A percentile compares a stretch with the other conserved stretches of the same genome.
These are phyloP conservation scores for Brassica rapa DNA, from an alignment of 345 rosid genomes.

Conservation along the genomic window DNA sequence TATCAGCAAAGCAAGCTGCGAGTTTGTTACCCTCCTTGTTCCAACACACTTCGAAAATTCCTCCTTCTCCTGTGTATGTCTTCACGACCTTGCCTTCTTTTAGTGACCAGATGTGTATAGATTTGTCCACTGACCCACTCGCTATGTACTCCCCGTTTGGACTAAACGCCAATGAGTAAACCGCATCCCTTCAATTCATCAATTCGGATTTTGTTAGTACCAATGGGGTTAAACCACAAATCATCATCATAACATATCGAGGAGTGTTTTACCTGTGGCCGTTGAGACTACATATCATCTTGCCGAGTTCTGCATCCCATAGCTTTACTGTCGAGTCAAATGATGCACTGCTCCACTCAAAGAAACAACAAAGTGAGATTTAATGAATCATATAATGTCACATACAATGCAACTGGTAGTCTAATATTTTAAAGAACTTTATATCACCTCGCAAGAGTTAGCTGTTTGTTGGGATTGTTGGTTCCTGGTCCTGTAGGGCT, in stretches of 20 bases:
- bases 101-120: slow-evolving; percentile 89
- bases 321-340: slow-evolving; percentile 96
- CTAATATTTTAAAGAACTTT: not conserved
- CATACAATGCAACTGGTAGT: not conserved
- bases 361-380: not conserved
- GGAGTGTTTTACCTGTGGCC: slow-evolving; percentile 75
- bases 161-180: slow-evolving; percentile 94
- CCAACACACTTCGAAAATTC: slow-evolving; percentile 97
- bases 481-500: slow-evolving; percentile 94
- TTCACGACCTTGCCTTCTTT: slow-evolving; percentile 88
- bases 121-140: slow-evolving; percentile 89
- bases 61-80: slow-evolving; percentile 90
- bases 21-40: slow-evolving; percentile 95
- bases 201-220: not conserved
- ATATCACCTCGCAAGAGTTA: slow-evolving; percentile 80
- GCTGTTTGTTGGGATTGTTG: slow-evolving; percentile 87
- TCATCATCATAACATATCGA: not conserved
- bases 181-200: slow-evolving; percentile 67
- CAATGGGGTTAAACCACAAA: not conserved
- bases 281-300: slow-evolving; percentile 76
- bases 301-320: slow-evolving; percentile 97
- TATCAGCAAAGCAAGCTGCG: slow-evolving; percentile 93
- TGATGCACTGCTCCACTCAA: slow-evolving; percentile 71
- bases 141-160: slow-evolving; percentile 96
- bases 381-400: not conserved